A percentile compares a stretch with the other conserved stretches of the same genome.
These are phyloP conservation scores for Dendrobium officinale DNA, from an alignment of 106 monocot genomes.

Conservation along the genomic window DNA sequence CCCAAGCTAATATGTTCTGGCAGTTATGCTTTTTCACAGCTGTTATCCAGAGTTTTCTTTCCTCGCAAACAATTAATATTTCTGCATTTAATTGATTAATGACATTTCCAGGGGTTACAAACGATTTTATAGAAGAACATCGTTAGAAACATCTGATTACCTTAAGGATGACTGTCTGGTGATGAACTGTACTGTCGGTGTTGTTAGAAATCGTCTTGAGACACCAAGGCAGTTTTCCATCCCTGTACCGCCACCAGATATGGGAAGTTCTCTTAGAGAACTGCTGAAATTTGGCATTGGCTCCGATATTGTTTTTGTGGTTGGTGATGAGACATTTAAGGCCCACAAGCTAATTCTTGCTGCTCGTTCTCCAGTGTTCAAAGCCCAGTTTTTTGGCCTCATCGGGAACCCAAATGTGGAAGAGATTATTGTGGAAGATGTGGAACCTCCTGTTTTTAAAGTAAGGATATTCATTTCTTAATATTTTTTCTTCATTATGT, in stretches of 20 bases:
- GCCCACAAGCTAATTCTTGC: slow-evolving; percentile 47
- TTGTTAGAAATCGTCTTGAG: slow-evolving; percentile 37
- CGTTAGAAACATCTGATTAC: slow-evolving; percentile 41
- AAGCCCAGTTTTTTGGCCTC: slow-evolving; percentile 43
- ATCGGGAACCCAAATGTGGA: slow-evolving; percentile 30
- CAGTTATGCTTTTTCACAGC: not conserved
- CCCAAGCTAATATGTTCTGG: not conserved
- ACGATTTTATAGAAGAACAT: slow-evolving; percentile 40
- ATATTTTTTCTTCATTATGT: not conserved
- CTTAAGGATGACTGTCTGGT: slow-evolving; percentile 39
- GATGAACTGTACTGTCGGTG: slow-evolving; percentile 46
- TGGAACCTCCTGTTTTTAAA: slow-evolving; percentile 47
- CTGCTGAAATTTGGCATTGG: slow-evolving; percentile 23
- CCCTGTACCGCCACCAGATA: slow-evolving; percentile 25
- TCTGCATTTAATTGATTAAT: not conserved
- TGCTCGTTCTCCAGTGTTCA: slow-evolving; percentile 49
- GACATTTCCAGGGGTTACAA: slow-evolving; percentile 41
- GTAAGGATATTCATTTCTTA: slow-evolving; percentile 8
- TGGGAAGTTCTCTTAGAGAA: slow-evolving; percentile 22
- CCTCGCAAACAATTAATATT: not conserved
- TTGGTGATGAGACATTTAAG: slow-evolving; percentile 27
- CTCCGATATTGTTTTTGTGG: slow-evolving; percentile 36
- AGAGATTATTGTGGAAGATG: slow-evolving; percentile 30
- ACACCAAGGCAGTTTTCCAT: slow-evolving; percentile 20
- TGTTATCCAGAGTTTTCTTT: not conserved